Percentiles rank a stretch among this genome's conserved stretches.
These are phyloP conservation scores for Trichoderma brevicompactum DNA, from an alignment of 2,329 filamentous ascomycete genomes.

Conservation along the genomic window DNA sequence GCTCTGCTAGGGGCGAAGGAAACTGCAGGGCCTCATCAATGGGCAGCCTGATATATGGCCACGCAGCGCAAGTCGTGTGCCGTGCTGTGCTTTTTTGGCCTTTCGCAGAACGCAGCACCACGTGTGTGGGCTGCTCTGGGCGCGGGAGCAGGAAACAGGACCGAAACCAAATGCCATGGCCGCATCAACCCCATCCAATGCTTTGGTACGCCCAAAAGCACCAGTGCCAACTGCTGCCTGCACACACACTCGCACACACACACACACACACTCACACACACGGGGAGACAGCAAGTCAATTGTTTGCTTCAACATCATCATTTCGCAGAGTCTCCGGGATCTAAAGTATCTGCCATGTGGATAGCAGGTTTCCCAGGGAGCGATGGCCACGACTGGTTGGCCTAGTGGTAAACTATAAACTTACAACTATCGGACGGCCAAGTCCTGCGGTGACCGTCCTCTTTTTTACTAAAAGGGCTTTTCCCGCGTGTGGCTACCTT, in stretches of 20 bases:
- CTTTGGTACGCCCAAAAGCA: not conserved
- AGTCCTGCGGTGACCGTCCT: not conserved
- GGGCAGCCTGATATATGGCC: not conserved
- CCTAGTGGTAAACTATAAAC: not conserved
- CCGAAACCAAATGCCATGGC: conserved; percentile 2
- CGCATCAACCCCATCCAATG: not conserved
- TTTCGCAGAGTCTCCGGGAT: not conserved
- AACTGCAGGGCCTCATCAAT: not conserved
- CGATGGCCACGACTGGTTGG: not conserved
- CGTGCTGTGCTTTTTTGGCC: not conserved
- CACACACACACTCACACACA: too few species aligned
- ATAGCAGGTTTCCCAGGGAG: not conserved
- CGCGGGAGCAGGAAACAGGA: conserved; percentile 10
- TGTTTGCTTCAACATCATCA: not conserved
- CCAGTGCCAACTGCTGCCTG: not conserved
- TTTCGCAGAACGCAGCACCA: not conserved
- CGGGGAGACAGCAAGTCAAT: not conserved
- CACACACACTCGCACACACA: too few species aligned
- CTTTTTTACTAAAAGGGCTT: not conserved
- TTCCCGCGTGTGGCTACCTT: not conserved
- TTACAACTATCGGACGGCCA: not conserved
- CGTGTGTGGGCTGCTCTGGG: conserved; percentile 15
- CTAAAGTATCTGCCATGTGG: not conserved
- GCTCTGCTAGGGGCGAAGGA: not conserved
- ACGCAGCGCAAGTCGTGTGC: conserved; percentile 10